phyloP scores from a whole-genome alignment of 2,329 filamentous ascomycete genomes.

The Ophiostoma quercus region DNA sequence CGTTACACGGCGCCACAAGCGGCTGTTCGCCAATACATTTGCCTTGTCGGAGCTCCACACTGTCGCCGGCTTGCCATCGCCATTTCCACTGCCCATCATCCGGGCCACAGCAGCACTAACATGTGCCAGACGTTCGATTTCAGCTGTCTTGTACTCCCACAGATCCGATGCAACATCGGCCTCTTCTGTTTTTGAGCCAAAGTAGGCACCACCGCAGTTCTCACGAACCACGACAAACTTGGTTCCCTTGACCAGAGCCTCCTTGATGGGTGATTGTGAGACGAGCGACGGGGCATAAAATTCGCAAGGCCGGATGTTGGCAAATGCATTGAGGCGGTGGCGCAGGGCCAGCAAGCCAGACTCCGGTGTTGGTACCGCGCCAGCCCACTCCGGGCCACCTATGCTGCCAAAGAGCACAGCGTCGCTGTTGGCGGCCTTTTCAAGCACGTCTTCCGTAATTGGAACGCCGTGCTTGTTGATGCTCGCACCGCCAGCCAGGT shows the following conservation, averaged over 20 bases:
- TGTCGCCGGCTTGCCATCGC: constrained; percentile 35
- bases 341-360: constrained; percentile 41
- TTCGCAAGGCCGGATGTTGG: constrained; percentile 47
- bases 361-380: constrained; percentile 40
- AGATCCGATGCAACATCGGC: constrained; percentile 43
- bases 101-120: constrained; percentile 43
- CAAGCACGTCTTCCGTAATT: constrained; percentile 41
- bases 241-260: constrained; percentile 41
- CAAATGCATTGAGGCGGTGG: constrained; percentile 42
- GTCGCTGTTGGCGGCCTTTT: constrained; percentile 39
- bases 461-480: constrained; percentile 43
- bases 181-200: constrained; percentile 44
- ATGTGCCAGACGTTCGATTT: constrained; percentile 45
- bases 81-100: constrained; percentile 30
- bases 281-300: constrained; percentile 41
- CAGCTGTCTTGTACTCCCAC: constrained; percentile 42
- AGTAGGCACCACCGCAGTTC: constrained; percentile 48
- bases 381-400: constrained; percentile 45
- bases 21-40: constrained; percentile 47
- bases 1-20: constrained; percentile 45
- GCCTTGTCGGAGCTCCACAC: constrained; percentile 50
- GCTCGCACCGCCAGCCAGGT: constrained; percentile 36
- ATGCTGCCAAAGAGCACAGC: constrained; percentile 46
- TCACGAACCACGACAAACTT: constrained; percentile 48
- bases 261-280: constrained; percentile 39